Evolutionary conservation across 805 yeast genomes (phyloP).

Genomic region (Teunomyces barrocoloradensis): DNA sequence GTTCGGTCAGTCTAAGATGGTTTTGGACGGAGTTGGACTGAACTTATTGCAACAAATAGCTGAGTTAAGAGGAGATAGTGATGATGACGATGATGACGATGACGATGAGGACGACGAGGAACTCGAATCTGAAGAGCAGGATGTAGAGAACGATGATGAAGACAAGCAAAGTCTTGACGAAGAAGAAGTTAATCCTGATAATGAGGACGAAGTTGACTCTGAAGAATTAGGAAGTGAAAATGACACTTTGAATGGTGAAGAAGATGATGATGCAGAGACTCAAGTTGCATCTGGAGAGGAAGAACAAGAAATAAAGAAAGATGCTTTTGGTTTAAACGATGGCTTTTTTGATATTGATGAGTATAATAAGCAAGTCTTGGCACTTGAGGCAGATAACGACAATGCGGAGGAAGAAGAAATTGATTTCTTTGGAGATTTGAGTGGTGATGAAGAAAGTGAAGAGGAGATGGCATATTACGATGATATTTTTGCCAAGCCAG

Average conservation of each 20-base stretch:
- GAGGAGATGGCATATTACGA: constrained; percentile 50
- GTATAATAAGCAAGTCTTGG: constrained; percentile 72
- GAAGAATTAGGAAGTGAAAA: constrained; percentile 14
- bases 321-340: constrained; percentile 71
- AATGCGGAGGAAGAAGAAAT: constrained; percentile 47
- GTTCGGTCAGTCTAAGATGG: constrained; percentile 88
- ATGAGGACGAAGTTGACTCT: constrained; percentile 1
- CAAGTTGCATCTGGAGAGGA: constrained; percentile 9
- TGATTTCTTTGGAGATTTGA: constrained; percentile 35
- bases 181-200: constrained; percentile 25
- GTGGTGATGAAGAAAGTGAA: constrained; percentile 41
- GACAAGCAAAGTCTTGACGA: constrained; percentile 5
- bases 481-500: constrained; percentile 61
- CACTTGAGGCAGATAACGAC: constrained; percentile 50
- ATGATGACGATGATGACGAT: constrained; percentile 15
- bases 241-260: constrained; percentile 17
- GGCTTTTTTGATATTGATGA: constrained; percentile 82
- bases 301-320: constrained; percentile 27
- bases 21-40: constrained; percentile 75
- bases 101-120: constrained; percentile 15
- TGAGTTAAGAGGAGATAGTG: constrained; percentile 17
- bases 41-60: constrained; percentile 53
- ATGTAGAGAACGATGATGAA: constrained; percentile 15
- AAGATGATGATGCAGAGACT: constrained; percentile 20
- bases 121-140: constrained; percentile 8